Evolutionary conservation across 2,329 filamentous ascomycete species (phyloP), one percentile per base, ranked within the genome.

Genomic region (Ceratocystis albifundus): DNA sequence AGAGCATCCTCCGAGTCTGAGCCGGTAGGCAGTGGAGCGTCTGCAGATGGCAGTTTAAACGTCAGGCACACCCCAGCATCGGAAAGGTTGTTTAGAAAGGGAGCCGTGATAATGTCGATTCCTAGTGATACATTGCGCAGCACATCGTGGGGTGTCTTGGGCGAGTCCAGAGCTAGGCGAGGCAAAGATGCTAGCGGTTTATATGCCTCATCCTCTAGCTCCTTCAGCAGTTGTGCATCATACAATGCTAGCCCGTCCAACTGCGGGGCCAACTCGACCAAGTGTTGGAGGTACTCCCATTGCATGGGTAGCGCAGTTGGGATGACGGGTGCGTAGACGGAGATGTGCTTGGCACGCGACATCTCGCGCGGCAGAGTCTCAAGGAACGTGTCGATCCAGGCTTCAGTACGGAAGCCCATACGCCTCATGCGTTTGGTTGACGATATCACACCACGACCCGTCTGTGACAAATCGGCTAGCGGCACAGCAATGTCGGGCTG

Each of bases 321-420:
- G 22, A 96, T 79, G 0, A 96, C 79, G 0, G 86, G 84, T 2
- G 87, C 80, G 75, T 88, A 84, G 69, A 88, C 75, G 2, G 79
- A 75, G 30, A 78, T 74, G 1, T 69, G 73, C 4, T 71, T 72
- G 5, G 72, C 71, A 15, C 71, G 67, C 12, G 68, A 72, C 22
- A 73, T 71, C 20, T 72, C 71, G 30, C 69, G 70, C 61, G 71
- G 70, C 10, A 72, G 69, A n/a, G 72, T 70, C 22, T 74, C 73
- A 45, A 91, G 78, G 63, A 90, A 84, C 69, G 88, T 83, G 28
- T 84, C 82, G 20, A 93, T 79, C 90, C 91, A 97, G 46, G 83
- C 82, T 73, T 94, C 88, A 0, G 90, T 96, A 66, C 93, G 82
- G 72, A 94, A 90, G 28, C 85, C 87, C 86, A 96, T 96, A 72